Evolutionary conservation across 2,329 filamentous ascomycete genomes (phyloP).

Genomic region (Arthrobotrys musiformis): DNA sequence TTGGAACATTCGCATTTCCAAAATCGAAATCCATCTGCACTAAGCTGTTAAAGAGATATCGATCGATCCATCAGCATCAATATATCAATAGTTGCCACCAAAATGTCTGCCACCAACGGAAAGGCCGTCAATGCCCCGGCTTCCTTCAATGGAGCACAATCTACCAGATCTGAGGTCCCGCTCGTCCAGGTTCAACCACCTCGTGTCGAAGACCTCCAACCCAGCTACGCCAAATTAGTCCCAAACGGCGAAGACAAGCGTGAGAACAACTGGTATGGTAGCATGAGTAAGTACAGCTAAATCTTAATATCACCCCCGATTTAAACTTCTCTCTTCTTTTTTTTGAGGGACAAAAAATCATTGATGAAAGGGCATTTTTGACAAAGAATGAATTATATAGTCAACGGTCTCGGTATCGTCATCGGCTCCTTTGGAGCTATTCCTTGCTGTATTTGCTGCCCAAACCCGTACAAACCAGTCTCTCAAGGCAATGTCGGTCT

Average conservation of each 20-base stretch:
- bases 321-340: background rate
- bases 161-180: conserved; percentile 64
- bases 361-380: no score
- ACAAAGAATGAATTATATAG: conserved; percentile 61
- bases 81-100: background rate
- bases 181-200: conserved; percentile 81
- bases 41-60: no score
- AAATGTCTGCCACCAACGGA: conserved; percentile 13
- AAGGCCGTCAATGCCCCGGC: conserved; percentile 19
- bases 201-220: conserved; percentile 83
- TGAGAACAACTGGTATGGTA: conserved; percentile 86
- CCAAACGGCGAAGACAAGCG: conserved; percentile 66
- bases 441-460: conserved; percentile 89
- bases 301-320: background rate
- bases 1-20: no score
- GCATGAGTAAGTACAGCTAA: conserved; percentile 76
- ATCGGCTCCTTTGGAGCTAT: conserved; percentile 85
- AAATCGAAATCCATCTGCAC: no score
- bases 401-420: conserved; percentile 77
- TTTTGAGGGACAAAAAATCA: no score
- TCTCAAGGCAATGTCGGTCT: conserved; percentile 93
- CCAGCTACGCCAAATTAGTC: conserved; percentile 74
- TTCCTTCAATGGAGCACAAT: conserved; percentile 42
- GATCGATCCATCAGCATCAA: background rate
- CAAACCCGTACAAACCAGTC: conserved; percentile 95